Evolutionary conservation across 2,329 filamentous ascomycete genomes (phyloP), one percentile per base, ranked within the genome.

Genomic region (Blumeria hordei): DNA sequence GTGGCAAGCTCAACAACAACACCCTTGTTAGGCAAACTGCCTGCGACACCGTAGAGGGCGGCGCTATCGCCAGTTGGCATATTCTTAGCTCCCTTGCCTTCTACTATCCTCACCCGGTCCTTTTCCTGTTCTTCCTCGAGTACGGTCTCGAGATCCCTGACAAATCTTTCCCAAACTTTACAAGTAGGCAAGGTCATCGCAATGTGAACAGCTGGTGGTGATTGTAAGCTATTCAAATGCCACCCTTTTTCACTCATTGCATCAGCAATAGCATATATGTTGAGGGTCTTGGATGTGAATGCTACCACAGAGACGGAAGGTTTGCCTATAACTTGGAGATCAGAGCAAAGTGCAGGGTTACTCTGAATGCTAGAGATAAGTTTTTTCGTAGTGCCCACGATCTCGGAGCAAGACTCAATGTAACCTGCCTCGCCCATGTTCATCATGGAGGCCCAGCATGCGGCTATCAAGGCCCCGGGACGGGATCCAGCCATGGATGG

Each of bases 221-320:
- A 82, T 70, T 98, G 92, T 59, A 98, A 74, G 2, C 88, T 86
- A 65, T 96, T 98, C 57, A 98, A 74, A 69, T 98, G 92, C 92
- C 92, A 98, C 3, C 92, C 90, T 64, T 81, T 83, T 0, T 70
- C 71, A 11, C 76, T 78, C 83, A 98, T 90, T 60, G 72, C 85
- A 68, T 98, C 92, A 7, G 90, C 87, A 60, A 98, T 79, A 65
- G 94, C 88, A 70, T 98, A 98, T 59, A 94, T 83, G 69, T 95
- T 81, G 44, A 98, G 76, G n/a, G 78, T 82, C 61, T 78, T 75
- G n/a, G 84, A 81, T 10, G 77, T 77, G 70, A 96, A 96, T 1
- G 92, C 85, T 4, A 98, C 80, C 33, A 98, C 92, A 9, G 81
- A 88, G 54, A 95, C 88, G 53, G 94, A 76, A 0, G 92, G 92